A percentile compares a stretch with the other conserved stretches of the same genome.
phyloP scores from a whole-genome alignment of 148 eudicot genomes.

The Rhododendron ovatum region DNA sequence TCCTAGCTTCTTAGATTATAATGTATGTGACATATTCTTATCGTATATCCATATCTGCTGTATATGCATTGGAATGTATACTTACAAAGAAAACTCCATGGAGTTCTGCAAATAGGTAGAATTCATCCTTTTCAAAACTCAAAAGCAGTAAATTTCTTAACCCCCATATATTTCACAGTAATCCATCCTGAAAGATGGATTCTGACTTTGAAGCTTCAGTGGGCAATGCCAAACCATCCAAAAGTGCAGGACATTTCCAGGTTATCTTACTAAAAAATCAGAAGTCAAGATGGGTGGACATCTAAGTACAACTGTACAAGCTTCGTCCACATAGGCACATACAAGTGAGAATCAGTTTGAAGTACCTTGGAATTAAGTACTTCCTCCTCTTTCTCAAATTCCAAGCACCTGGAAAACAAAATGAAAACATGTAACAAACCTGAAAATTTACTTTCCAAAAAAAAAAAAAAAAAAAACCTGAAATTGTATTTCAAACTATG shows the following conservation, averaged over 20 bases:
- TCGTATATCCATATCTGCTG: background rate
- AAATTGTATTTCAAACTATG: background rate
- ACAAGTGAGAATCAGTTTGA: background rate
- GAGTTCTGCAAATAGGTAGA: background rate
- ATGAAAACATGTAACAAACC: slow-evolving; percentile 1
- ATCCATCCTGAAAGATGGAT: background rate
- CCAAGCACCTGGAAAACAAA: slow-evolving; percentile 44
- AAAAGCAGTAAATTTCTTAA: background rate
- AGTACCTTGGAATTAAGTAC: slow-evolving; percentile 59
- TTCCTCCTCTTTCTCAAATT: slow-evolving; percentile 42
- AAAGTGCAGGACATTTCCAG: background rate
- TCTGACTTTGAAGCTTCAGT: background rate
- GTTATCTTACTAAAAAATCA: background rate
- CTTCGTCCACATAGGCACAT: background rate
- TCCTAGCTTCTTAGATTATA: background rate
- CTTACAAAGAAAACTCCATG: background rate
- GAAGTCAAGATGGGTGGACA: background rate
- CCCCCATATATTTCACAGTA: background rate
- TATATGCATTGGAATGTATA: background rate
- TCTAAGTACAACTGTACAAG: background rate
- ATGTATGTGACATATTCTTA: background rate
- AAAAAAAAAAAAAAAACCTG: background rate
- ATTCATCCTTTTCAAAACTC: background rate
- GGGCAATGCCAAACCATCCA: background rate
- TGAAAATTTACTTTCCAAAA: too few species aligned